Conservation (phyloP, 116 monocot species). For the Thalassia testudinum region DNA sequence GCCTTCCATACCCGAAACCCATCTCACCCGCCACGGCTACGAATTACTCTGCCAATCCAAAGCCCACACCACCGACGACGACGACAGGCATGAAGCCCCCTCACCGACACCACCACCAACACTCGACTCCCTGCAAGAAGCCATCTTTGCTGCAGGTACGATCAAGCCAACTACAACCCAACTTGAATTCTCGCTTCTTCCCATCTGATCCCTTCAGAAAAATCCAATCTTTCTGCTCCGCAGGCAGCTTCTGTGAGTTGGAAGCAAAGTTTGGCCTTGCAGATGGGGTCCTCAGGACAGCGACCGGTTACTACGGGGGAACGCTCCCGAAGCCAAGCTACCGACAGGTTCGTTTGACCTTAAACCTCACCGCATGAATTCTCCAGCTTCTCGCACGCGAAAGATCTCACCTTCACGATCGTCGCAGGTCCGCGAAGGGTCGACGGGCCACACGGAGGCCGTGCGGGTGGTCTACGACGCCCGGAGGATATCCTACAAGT, state of each 20-base stretch:
- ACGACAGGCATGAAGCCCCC: too few relatives aligned
- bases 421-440: conserved; percentile 19
- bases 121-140: conserved; percentile 10
- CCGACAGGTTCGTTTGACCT: conserved; percentile 20
- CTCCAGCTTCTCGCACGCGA: too few relatives aligned
- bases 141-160: conserved; percentile 33
- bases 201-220: not conserved
- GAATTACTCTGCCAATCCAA: too few relatives aligned
- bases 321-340: conserved; percentile 20
- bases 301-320: conserved; percentile 31
- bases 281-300: conserved; percentile 26
- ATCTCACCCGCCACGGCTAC: too few relatives aligned
- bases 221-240: not conserved
- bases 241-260: conserved; percentile 27
- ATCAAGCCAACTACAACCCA: not conserved
- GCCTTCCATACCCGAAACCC: too few relatives aligned
- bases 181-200: not conserved
- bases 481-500: conserved; percentile 15
- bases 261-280: conserved; percentile 21
- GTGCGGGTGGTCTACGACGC: conserved; percentile 27
- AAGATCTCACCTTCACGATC: not conserved
- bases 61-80: too few relatives aligned
- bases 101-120: not conserved
- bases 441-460: conserved; percentile 40
- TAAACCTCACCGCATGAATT: too few relatives aligned